These are phyloP conservation scores for Leptoxyphium fumago DNA, from an alignment of 2,329 filamentous ascomycete genomes.

Conservation along the genomic window DNA sequence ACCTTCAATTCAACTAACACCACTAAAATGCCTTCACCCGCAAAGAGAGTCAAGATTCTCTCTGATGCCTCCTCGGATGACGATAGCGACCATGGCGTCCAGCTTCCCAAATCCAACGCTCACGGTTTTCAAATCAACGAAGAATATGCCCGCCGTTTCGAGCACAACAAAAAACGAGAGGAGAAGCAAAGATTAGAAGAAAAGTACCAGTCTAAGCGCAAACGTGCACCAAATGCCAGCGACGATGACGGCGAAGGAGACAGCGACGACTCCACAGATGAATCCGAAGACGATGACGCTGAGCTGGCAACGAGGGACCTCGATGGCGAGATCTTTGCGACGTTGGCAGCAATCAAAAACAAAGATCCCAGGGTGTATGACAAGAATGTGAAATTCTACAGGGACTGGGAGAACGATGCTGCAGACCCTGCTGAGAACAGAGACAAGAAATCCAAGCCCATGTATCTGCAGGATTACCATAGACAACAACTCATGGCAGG, in stretches of 20 bases:
- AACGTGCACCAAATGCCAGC: constrained; percentile 19
- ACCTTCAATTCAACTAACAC: too few relatives aligned
- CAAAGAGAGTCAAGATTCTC: constrained; percentile 20
- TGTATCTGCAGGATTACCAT: constrained; percentile 83
- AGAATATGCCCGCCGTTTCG: constrained; percentile 77
- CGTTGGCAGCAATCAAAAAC: constrained; percentile 69
- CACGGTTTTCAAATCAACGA: constrained; percentile 62
- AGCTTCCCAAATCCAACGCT: constrained; percentile 6
- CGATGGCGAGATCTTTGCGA: constrained; percentile 76
- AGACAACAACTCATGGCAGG: constrained; percentile 74
- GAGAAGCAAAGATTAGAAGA: constrained; percentile 74
- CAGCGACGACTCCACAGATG: constrained; percentile 53
- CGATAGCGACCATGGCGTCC: constrained; percentile 9
- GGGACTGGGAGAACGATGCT: constrained; percentile 42
- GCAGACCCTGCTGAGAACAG: constrained; percentile 13
- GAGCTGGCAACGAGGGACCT: constrained; percentile 73
- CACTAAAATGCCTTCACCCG: constrained; percentile 6
- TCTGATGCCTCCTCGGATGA: constrained; percentile 9
- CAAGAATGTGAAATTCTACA: constrained; percentile 62
- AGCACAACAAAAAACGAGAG: constrained; percentile 94
- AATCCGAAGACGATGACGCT: constrained; percentile 81
- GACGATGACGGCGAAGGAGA: constrained; percentile 35
- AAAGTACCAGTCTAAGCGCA: constrained; percentile 46
- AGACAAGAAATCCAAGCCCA: constrained; percentile 61
- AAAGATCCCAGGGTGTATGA: constrained; percentile 92